Evolutionary conservation across 73 alveolate genomes (phyloP).

Genomic region (Paramecium tetraurelia): DNA sequence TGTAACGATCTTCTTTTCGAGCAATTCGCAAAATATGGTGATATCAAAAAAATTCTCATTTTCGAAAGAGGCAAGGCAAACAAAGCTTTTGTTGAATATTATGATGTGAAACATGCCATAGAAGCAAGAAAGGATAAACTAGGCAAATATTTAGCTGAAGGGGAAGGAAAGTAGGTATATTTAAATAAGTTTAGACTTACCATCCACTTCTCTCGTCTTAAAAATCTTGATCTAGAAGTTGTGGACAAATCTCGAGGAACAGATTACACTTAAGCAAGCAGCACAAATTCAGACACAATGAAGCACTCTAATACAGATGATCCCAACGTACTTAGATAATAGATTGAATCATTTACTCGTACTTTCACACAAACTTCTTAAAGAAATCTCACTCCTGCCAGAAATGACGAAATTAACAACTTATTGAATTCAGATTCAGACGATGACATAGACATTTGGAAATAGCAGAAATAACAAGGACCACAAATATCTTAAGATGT

Average conservation of each 20-base stretch:
- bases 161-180: background rate
- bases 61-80: slow-evolving; percentile 46
- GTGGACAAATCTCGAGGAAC: slow-evolving; percentile 51
- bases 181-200: background rate
- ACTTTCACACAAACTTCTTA: background rate
- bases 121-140: slow-evolving; percentile 27
- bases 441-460: background rate
- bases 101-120: background rate
- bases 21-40: background rate
- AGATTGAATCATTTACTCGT: background rate
- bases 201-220: slow-evolving; percentile 38
- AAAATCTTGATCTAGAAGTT: slow-evolving; percentile 13
- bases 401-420: background rate
- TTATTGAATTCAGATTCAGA: background rate
- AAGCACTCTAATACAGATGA: slow-evolving; percentile 3
- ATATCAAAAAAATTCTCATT: slow-evolving; percentile 10
- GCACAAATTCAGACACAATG: background rate
- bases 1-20: slow-evolving; percentile 6
- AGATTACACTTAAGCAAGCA: slow-evolving; percentile 34
- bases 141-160: background rate
- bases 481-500: background rate
- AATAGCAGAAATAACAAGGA: background rate
- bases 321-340: background rate
- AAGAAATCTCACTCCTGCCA: background rate
- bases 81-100: slow-evolving; percentile 48